Evolutionary conservation across 108 stramenopile species (phyloP).

Genomic region (Skeletonema menzelii): DNA sequence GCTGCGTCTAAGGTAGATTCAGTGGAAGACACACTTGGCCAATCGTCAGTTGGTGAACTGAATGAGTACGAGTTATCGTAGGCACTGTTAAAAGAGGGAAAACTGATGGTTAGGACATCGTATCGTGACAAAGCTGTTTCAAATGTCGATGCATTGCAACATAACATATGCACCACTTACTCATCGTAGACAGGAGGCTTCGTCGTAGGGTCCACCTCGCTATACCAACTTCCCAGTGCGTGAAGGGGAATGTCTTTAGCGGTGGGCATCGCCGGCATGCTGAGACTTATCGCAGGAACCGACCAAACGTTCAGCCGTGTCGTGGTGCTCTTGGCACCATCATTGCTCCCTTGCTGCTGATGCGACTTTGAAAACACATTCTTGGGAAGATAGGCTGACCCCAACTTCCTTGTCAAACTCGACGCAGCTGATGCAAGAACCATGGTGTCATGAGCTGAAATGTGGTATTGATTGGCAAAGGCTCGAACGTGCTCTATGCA

Average conservation of each 20-base stretch:
- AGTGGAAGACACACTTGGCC: slow-evolving; percentile 36
- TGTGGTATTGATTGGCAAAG: slow-evolving; percentile 45
- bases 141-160: slow-evolving; percentile 1
- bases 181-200: slow-evolving; percentile 53
- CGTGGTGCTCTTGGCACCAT: slow-evolving; percentile 11
- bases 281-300: slow-evolving; percentile 22
- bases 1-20: slow-evolving; percentile 1
- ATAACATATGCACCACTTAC: slow-evolving; percentile 20
- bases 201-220: slow-evolving; percentile 42
- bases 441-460: slow-evolving; percentile 41
- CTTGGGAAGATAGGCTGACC: slow-evolving; percentile 18
- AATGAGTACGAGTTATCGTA: slow-evolving; percentile 41
- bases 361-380: not conserved
- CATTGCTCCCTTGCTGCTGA: not conserved
- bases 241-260: slow-evolving; percentile 43
- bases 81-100: slow-evolving; percentile 18
- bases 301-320: slow-evolving; percentile 41
- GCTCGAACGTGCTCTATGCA: slow-evolving; percentile 45
- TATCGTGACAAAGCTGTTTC: not conserved
- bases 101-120: not conserved
- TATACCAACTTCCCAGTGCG: slow-evolving; percentile 46
- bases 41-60: slow-evolving; percentile 46
- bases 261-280: slow-evolving; percentile 30
- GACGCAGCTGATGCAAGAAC: slow-evolving; percentile 42
- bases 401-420: slow-evolving; percentile 23